phyloP scores from a whole-genome alignment of 768 basidiomycete species.

The Agrocybe chaxingu region DNA sequence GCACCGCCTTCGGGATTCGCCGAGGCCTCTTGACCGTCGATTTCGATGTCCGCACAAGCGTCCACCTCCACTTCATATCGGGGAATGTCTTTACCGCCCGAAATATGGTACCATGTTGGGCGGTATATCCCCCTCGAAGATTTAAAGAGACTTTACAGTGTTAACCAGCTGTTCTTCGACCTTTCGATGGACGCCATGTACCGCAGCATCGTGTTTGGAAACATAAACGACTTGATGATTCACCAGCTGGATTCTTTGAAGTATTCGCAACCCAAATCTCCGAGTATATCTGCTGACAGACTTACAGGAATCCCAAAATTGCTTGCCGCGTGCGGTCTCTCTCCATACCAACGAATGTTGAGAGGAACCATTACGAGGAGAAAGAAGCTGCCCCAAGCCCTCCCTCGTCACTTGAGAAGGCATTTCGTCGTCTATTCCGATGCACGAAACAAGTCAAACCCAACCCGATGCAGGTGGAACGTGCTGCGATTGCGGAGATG shows the following conservation, averaged over 20 bases:
- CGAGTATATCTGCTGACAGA: neutral
- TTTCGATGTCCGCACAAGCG: neutral
- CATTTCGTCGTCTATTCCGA: no score
- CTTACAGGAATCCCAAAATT: conserved; percentile 4
- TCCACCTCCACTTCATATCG: neutral
- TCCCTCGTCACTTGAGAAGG: no score
- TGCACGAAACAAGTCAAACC: no score
- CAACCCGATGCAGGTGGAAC: no score
- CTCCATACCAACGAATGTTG: neutral
- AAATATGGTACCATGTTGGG: conserved; percentile 17
- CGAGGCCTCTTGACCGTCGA: neutral
- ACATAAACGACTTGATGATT: neutral
- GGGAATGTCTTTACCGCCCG: conserved; percentile 8
- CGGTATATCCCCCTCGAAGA: conserved; percentile 4
- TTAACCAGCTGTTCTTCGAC: conserved; percentile 15
- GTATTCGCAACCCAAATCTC: neutral
- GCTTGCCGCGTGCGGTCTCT: conserved; percentile 5
- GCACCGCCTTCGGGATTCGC: neutral
- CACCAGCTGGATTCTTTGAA: neutral
- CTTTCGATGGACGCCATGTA: conserved; percentile 13
- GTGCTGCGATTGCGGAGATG: no score
- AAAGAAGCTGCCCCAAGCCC: neutral
- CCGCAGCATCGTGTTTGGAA: conserved; percentile 2
- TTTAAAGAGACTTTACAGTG: conserved; percentile 6
- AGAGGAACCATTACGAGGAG: neutral